A percentile compares a stretch with the other conserved stretches of the same genome.
Evolutionary conservation across 2,329 filamentous ascomycete species (phyloP).

Genomic region (Trichoderma breve): DNA sequence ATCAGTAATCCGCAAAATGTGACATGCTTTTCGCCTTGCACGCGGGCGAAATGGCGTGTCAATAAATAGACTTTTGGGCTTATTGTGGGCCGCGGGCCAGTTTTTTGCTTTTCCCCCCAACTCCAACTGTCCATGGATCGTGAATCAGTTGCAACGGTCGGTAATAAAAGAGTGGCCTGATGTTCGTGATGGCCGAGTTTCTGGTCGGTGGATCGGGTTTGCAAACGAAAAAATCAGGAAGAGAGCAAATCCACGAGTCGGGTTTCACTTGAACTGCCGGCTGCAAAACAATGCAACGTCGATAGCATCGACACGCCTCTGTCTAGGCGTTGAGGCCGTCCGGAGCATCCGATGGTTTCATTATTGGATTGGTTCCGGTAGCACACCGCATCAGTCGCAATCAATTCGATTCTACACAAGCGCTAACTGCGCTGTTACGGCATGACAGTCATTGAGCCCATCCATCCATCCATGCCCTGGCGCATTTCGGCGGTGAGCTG

Average conservation of each 20-base stretch:
- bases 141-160: constrained; percentile 3
- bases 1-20: background rate
- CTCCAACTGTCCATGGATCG: background rate
- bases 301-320: background rate
- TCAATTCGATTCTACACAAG: background rate
- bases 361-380: constrained; percentile 3
- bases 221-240: background rate
- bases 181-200: constrained; percentile 4
- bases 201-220: background rate
- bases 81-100: constrained; percentile 2
- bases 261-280: background rate
- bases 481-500: background rate
- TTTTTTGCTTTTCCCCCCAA: background rate
- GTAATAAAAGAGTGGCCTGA: constrained; percentile 3
- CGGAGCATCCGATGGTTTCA: constrained; percentile 13
- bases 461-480: background rate
- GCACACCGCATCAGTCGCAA: background rate
- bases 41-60: background rate
- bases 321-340: background rate
- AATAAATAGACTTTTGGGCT: constrained; percentile 13
- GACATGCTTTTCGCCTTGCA: constrained; percentile 5
- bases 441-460: constrained; percentile 1
- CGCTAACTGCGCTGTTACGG: constrained; percentile 6
- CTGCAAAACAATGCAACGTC: background rate
- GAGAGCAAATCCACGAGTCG: background rate